Evolutionary conservation across 192 early-diverging fungal genomes (phyloP), one percentile per base, ranked within the genome.

Genomic region (Mortierella antarctica): DNA sequence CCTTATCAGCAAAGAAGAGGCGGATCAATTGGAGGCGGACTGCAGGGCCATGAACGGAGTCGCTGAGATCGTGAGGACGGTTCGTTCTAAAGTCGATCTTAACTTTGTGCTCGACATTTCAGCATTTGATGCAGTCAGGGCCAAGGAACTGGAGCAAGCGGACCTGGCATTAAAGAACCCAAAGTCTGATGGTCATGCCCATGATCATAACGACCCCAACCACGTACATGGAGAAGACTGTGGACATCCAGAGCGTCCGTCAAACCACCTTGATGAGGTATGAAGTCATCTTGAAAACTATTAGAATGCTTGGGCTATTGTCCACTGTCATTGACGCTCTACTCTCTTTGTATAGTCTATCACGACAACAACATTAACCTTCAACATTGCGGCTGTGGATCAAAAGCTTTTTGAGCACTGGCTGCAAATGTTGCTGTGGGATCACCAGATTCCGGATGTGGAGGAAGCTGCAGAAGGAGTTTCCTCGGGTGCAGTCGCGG

Each of bases 391-490:
- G 40, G 55, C 65, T n/a, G 74, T 95, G 15, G 92, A 72, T 65
- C 77, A 72, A 57, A 71, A 71, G 20, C 41, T 72, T 14, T 72
- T 80, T 64, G 77, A 96, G 52, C 77, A 84, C 56, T 96, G 95
- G 95, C 79, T 96, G 6, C 95, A 94, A 70, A 72, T 82, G 53
- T 72, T 96, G 48, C 76, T 91, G 13, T 91, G 90, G 90, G 90
- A 91, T 12, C 84, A 87, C 14, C 78, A 75, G 5, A 83, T 91
- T 23, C 89, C 90, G 7, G 73, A 81, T 13, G 17, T 14, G 6
- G 52, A 47, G 18, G 15, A 40, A 7, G 20, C 21, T 42, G 44
- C 39, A 47, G 21, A 63, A 21, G 17, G 2, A 40, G 51, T 63
- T 2, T 52, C 68, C 21, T 52, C 49, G 6, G 6, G 65, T 31